These are phyloP conservation scores for Schrenkiella parvula DNA, from an alignment of 345 rosid genomes.

Conservation along the genomic window DNA sequence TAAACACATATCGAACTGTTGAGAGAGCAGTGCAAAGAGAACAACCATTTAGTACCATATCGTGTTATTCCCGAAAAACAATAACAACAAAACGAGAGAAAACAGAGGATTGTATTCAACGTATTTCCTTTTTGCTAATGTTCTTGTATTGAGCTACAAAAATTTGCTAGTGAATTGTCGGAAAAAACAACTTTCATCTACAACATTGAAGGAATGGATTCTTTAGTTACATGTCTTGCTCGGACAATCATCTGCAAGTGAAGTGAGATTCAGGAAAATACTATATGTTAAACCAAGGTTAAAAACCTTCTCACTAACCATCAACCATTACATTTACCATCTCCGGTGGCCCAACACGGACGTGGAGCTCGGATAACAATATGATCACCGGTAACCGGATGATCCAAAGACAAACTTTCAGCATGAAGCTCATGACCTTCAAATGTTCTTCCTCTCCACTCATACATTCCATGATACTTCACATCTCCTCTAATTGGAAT, in stretches of 20 bases:
- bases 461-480: slow-evolving; percentile 76
- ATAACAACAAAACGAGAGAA: neutral
- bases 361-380: slow-evolving; percentile 51
- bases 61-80: too few relatives aligned
- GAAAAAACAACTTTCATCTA: neutral
- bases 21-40: too few relatives aligned
- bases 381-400: slow-evolving; percentile 53
- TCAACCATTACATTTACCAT: neutral
- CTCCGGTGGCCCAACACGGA: slow-evolving; percentile 53
- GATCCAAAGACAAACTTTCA: slow-evolving; percentile 72
- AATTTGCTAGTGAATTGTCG: neutral
- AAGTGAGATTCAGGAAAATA: neutral
- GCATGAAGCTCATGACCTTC: slow-evolving; percentile 85
- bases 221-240: neutral
- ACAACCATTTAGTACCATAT: too few relatives aligned
- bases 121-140: neutral
- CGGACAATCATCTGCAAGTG: neutral
- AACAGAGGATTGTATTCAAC: neutral
- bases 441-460: slow-evolving; percentile 54
- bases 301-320: neutral
- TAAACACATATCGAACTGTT: too few relatives aligned
- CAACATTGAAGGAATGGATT: neutral
- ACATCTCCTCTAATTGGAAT: slow-evolving; percentile 79
- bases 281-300: neutral
- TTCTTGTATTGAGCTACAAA: neutral